Conservation (phyloP, 805 yeast species). For the Starmerella tilneyi region DNA sequence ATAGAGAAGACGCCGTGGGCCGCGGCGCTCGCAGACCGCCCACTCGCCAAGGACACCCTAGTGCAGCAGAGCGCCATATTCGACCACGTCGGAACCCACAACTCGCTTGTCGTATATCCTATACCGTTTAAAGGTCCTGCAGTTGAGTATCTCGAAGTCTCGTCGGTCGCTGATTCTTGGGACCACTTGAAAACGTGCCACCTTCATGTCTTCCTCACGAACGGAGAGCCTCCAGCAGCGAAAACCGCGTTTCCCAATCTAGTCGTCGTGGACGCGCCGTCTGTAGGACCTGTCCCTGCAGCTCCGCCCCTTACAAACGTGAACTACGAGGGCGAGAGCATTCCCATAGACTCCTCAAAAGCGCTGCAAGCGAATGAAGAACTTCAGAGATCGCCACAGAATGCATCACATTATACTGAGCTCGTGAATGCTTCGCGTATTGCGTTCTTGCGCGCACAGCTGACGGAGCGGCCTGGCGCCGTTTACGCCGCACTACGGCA, state of each 20-base stretch:
- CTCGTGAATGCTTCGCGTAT: constrained; percentile 25
- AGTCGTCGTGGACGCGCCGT: constrained; percentile 23
- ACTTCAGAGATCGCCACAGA: constrained; percentile 26
- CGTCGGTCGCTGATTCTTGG: constrained; percentile 25
- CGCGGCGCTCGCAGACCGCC: constrained; percentile 24
- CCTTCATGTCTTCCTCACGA: constrained; percentile 19
- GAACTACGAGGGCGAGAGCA: constrained; percentile 10
- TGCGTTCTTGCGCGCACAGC: constrained; percentile 19
- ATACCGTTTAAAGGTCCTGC: constrained; percentile 24
- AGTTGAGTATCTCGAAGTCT: constrained; percentile 29
- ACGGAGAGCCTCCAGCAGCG: neutral
- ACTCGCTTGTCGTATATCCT: constrained; percentile 29
- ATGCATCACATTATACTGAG: constrained; percentile 24
- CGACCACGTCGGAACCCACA: constrained; percentile 29
- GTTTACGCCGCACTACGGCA: constrained; percentile 18
- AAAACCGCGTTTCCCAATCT: constrained; percentile 22
- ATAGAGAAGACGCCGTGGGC: constrained; percentile 30
- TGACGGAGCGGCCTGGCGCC: constrained; percentile 15
- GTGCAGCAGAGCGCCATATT: constrained; percentile 26
- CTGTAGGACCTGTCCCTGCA: no score
- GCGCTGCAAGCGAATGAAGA: constrained; percentile 25
- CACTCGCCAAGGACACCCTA: constrained; percentile 30
- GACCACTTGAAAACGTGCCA: constrained; percentile 28
- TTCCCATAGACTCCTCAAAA: constrained; percentile 18
- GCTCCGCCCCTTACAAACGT: neutral